Percentiles rank a stretch among this genome's conserved stretches.
Conservation (phyloP, 257 asterid genomes). For the Forsythia suspensa region DNA sequence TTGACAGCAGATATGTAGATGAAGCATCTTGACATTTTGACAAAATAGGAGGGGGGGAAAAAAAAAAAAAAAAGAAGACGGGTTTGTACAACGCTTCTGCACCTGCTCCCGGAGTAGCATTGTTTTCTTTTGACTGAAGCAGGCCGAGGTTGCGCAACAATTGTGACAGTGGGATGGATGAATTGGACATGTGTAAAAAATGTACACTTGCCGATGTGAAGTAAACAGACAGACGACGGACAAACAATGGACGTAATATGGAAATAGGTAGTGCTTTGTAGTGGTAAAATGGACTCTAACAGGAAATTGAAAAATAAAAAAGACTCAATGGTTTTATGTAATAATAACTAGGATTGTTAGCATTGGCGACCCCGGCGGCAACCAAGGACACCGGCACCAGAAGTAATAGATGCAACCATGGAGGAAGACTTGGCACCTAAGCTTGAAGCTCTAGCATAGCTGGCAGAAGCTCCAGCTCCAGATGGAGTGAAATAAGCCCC, state of each 20-base stretch:
- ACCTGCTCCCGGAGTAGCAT: constrained; percentile 48
- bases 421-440: constrained; percentile 91
- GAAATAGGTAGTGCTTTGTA: constrained; percentile 26
- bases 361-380: constrained; percentile 78
- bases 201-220: constrained; percentile 68
- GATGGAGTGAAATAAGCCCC: constrained; percentile 94
- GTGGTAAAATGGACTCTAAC: constrained; percentile 21
- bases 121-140: constrained; percentile 45
- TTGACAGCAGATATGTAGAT: not conserved
- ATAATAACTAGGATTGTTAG: constrained; percentile 30
- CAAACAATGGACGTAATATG: constrained; percentile 40
- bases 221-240: constrained; percentile 26
- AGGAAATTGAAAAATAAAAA: constrained; percentile 3
- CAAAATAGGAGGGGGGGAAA: constrained; percentile 2
- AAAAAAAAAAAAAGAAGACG: constrained; percentile 6
- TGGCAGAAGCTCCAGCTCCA: constrained; percentile 92
- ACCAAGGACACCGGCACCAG: constrained; percentile 76
- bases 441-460: constrained; percentile 97
- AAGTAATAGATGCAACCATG: constrained; percentile 70
- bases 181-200: constrained; percentile 70
- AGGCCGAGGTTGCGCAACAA: constrained; percentile 92
- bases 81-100: constrained; percentile 83
- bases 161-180: constrained; percentile 17
- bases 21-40: constrained; percentile 13
- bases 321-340: constrained; percentile 23